Evolutionary conservation across 495 filamentous ascomycete species (phyloP).

Genomic region (Choiromyces venosus): DNA sequence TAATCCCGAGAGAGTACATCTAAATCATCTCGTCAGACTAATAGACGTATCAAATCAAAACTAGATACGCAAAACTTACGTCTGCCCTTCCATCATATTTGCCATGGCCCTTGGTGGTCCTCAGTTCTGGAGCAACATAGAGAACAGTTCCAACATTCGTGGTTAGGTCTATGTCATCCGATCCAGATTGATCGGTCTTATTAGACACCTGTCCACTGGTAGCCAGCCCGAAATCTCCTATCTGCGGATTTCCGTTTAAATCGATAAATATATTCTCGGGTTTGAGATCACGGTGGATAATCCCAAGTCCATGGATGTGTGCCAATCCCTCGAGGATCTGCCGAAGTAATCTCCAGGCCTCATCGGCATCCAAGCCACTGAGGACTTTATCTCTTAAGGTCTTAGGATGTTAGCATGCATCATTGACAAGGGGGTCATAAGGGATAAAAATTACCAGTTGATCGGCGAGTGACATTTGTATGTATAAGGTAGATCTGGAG

Average conservation of each 20-base stretch:
- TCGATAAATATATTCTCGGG: slow-evolving; percentile 98
- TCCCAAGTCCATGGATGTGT: slow-evolving; percentile 84
- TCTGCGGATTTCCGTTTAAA: slow-evolving; percentile 77
- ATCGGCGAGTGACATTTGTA: slow-evolving; percentile 97
- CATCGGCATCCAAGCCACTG: slow-evolving; percentile 65
- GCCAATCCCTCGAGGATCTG: slow-evolving; percentile 86
- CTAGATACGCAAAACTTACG: slow-evolving; percentile 49
- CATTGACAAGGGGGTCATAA: neutral
- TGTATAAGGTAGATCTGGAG: slow-evolving; percentile 56
- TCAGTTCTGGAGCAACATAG: slow-evolving; percentile 90
- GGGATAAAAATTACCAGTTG: slow-evolving; percentile 58
- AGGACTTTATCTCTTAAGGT: slow-evolving; percentile 88
- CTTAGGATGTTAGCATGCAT: slow-evolving; percentile 43
- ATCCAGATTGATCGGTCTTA: slow-evolving; percentile 44
- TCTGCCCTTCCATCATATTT: slow-evolving; percentile 91
- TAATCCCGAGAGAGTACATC: slow-evolving; percentile 96
- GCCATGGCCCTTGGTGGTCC: slow-evolving; percentile 59
- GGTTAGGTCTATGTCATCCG: slow-evolving; percentile 50
- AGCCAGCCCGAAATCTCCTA: slow-evolving; percentile 93
- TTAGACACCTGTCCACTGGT: slow-evolving; percentile 63
- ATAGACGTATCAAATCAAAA: slow-evolving; percentile 4
- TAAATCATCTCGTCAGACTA: slow-evolving; percentile 42
- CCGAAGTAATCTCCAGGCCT: slow-evolving; percentile 83
- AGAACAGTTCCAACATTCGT: slow-evolving; percentile 89
- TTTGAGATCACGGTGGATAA: slow-evolving; percentile 96